Percentiles rank a stretch among this genome's conserved stretches.
Conservation (phyloP, 2,329 filamentous ascomycete genomes). For the Aureobasidium zeae region DNA sequence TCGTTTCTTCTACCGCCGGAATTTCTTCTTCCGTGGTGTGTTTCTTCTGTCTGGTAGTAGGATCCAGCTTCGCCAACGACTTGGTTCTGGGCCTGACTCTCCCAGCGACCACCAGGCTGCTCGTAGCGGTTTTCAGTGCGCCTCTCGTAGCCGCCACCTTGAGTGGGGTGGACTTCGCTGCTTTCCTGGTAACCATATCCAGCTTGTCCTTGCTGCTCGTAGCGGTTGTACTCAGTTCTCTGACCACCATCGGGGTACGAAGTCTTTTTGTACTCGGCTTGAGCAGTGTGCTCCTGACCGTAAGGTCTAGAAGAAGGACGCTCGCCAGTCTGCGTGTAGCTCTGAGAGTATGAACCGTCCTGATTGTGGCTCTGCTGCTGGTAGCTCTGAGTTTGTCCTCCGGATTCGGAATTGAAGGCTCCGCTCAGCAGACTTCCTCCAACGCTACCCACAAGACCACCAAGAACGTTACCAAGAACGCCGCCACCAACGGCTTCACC, state of each 20-base stretch:
- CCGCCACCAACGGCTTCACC: conserved; percentile 55
- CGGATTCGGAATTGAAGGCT: conserved; percentile 37
- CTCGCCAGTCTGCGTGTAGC: conserved; percentile 52
- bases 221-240: conserved; percentile 52
- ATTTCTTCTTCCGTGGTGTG: conserved; percentile 23
- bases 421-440: conserved; percentile 56
- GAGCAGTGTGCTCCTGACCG: conserved; percentile 45
- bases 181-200: conserved; percentile 52
- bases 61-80: conserved; percentile 22
- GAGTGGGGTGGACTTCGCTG: conserved; percentile 44
- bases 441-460: conserved; percentile 52
- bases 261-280: conserved; percentile 52
- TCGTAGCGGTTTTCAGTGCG: conserved; percentile 47
- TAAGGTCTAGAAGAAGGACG: conserved; percentile 22
- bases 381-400: conserved; percentile 41
- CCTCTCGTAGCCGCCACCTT: conserved; percentile 50
- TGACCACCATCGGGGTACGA: conserved; percentile 49
- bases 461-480: conserved; percentile 60
- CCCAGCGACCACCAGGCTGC: conserved; percentile 33
- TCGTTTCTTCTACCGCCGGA: conserved; percentile 28
- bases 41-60: conserved; percentile 22
- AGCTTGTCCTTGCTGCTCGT: conserved; percentile 39
- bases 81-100: conserved; percentile 31
- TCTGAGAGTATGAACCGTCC: conserved; percentile 54
- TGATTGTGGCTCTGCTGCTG: conserved; percentile 45